These are phyloP conservation scores for Trametes sanguinea DNA, from an alignment of 768 basidiomycete species.

Conservation along the genomic window DNA sequence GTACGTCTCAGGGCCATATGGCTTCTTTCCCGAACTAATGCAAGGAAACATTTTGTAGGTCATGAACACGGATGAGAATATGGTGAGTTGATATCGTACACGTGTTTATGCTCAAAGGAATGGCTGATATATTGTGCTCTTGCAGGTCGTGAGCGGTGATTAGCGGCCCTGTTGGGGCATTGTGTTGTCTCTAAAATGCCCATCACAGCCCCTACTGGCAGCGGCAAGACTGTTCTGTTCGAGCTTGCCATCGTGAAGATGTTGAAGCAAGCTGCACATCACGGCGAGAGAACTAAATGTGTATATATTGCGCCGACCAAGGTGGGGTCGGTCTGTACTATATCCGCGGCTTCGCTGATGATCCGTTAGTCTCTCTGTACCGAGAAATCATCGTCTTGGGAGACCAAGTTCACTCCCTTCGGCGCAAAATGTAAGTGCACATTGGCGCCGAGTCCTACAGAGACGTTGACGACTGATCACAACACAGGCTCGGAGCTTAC, in stretches of 20 bases:
- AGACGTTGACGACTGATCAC: no score
- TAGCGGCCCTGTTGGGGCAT: conserved; percentile 6
- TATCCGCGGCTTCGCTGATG: neutral
- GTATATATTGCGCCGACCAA: conserved; percentile 96
- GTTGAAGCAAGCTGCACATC: conserved; percentile 47
- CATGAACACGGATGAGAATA: conserved; percentile 57
- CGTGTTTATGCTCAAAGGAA: neutral
- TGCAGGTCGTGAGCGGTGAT: conserved; percentile 72
- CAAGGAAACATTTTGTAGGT: conserved; percentile 43
- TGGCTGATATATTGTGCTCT: no score
- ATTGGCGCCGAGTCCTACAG: neutral
- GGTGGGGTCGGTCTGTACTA: conserved; percentile 39
- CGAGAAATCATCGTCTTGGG: conserved; percentile 86
- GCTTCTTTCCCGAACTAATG: neutral
- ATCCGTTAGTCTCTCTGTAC: conserved; percentile 77
- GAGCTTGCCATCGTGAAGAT: conserved; percentile 86
- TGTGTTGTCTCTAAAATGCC: conserved; percentile 7
- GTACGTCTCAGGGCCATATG: conserved; percentile 42
- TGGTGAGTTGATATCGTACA: conserved; percentile 45
- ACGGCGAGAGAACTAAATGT: conserved; percentile 53
- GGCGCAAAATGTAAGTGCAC: conserved; percentile 68
- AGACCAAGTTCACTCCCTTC: conserved; percentile 70
- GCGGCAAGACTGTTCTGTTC: conserved; percentile 94
- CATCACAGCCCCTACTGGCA: conserved; percentile 84
- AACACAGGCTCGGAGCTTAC: conserved; percentile 81